These are phyloP conservation scores for Fusarium brachygibbosum DNA, from an alignment of 2,329 filamentous ascomycete genomes.

Conservation along the genomic window DNA sequence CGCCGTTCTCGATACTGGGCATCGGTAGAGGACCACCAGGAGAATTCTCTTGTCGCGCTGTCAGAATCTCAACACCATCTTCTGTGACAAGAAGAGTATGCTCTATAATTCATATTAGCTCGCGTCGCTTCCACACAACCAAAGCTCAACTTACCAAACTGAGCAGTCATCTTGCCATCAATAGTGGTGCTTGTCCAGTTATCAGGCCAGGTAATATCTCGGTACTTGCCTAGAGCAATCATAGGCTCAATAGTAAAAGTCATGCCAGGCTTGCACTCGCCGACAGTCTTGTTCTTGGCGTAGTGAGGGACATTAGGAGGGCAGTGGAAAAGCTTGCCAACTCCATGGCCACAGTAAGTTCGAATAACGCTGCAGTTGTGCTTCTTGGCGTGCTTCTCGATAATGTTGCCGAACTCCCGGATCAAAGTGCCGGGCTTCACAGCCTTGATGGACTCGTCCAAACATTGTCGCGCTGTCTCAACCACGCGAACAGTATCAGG, in stretches of 20 bases:
- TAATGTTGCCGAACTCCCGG: slow-evolving; percentile 92
- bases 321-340: slow-evolving; percentile 94
- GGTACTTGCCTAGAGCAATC: slow-evolving; percentile 92
- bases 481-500: slow-evolving; percentile 91
- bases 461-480: slow-evolving; percentile 88
- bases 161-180: slow-evolving; percentile 90
- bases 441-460: slow-evolving; percentile 90
- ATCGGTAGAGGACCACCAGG: slow-evolving; percentile 80
- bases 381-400: slow-evolving; percentile 93
- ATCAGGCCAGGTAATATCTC: slow-evolving; percentile 96
- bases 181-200: slow-evolving; percentile 97
- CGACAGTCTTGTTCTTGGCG: slow-evolving; percentile 97
- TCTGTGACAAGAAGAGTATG: slow-evolving; percentile 88
- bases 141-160: slow-evolving; percentile 77
- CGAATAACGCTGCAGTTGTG: slow-evolving; percentile 90
- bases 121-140: too few relatives aligned
- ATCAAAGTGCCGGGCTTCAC: slow-evolving; percentile 95
- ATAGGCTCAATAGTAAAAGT: slow-evolving; percentile 99
- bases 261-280: slow-evolving; percentile 94
- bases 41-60: slow-evolving; percentile 78
- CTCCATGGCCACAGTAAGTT: slow-evolving; percentile 95
- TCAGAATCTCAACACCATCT: slow-evolving; percentile 84
- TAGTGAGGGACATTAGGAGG: slow-evolving; percentile 97
- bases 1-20: slow-evolving; percentile 54
- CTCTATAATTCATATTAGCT: slow-evolving; percentile 62